Evolutionary conservation across 768 basidiomycete species (phyloP).

Genomic region (Trametes meyenii): DNA sequence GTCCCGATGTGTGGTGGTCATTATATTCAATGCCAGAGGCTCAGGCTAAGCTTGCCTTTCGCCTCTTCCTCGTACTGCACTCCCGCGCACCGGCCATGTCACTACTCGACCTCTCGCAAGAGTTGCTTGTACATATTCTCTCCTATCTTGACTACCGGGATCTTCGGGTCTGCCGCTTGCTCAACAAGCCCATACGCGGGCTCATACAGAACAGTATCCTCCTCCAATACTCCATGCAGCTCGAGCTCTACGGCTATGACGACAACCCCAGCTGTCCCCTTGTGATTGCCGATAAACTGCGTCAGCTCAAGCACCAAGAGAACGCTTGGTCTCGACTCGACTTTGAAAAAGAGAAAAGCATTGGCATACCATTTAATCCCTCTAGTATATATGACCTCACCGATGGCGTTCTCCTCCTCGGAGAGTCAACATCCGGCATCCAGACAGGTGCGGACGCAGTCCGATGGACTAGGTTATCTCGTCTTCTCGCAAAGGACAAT

Average conservation of each 20-base stretch:
- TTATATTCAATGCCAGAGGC: too few relatives aligned
- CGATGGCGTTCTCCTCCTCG: conserved; percentile 29
- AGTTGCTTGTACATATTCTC: conserved; percentile 26
- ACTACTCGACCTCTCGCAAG: conserved; percentile 24
- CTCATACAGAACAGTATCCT: conserved; percentile 20
- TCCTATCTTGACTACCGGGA: conserved; percentile 22
- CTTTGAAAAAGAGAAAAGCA: conserved; percentile 12
- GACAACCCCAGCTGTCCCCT: conserved; percentile 21
- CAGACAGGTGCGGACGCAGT: conserved; percentile 18
- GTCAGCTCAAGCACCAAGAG: conserved; percentile 16
- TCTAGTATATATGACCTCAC: conserved; percentile 33
- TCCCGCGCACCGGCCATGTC: conserved; percentile 6
- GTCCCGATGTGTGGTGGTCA: background rate
- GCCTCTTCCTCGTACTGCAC: background rate
- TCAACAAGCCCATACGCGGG: conserved; percentile 14
- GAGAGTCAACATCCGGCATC: conserved; percentile 18
- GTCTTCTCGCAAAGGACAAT: background rate
- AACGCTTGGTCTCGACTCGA: conserved; percentile 21
- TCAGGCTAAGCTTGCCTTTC: background rate
- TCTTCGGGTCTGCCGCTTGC: conserved; percentile 16
- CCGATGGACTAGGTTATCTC: conserved; percentile 14
- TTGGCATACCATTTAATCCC: conserved; percentile 22
- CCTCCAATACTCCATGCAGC: conserved; percentile 26
- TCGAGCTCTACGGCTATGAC: conserved; percentile 18
- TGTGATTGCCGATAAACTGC: conserved; percentile 21